Evolutionary conservation across 129 eudicot genomes (phyloP), one percentile per base, ranked within the genome.

Genomic region (Saposhnikovia divaricata): DNA sequence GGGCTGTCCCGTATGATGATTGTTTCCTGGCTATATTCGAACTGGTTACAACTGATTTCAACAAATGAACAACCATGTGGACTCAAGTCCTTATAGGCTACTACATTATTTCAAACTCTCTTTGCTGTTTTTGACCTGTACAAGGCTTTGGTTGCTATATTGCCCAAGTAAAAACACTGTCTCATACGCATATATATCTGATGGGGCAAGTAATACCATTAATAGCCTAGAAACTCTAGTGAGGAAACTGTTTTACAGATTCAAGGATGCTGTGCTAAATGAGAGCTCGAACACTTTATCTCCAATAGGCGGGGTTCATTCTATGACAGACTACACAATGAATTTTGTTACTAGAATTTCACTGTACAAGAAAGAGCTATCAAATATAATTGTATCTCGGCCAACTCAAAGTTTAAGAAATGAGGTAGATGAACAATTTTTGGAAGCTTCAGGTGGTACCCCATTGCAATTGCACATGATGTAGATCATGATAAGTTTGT

Each of bases 271-370:
- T 53, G 63, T 53, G 27, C 63, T 53, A 19, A 53, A 53, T 53
- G 63, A 53, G 27, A 19, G 25, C 25, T 53, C 10, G 3, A 80
- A 23, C 3, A 28, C 21, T 15, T 27, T 63, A 16, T n/a, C 37
- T 39, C 50, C 71, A 3, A 4, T 6, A 25, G 73, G 79, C 39
- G 12, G 5, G 23, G 18, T 80, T 15, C 83, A 80, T 42, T 37
- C 40, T 5, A 10, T 72, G 27, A 80, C 83, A 19, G 6, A n/a
- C 11, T 80, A 80, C 16, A 45, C 61, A 0, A 73, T 80, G 78
- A 11, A 53, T 23, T 80, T 21, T 53, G 12, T 73, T n/a, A 6
- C 9, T 19, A 39, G 25, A 53, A 48, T 72, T 13, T 27, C 43
- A 63, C 38, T 6, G 38, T 50, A 66, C 72, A 34, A 34, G 37